Evolutionary conservation across 2,329 filamentous ascomycete species (phyloP).

Genomic region (Xylariaceae sp.): DNA sequence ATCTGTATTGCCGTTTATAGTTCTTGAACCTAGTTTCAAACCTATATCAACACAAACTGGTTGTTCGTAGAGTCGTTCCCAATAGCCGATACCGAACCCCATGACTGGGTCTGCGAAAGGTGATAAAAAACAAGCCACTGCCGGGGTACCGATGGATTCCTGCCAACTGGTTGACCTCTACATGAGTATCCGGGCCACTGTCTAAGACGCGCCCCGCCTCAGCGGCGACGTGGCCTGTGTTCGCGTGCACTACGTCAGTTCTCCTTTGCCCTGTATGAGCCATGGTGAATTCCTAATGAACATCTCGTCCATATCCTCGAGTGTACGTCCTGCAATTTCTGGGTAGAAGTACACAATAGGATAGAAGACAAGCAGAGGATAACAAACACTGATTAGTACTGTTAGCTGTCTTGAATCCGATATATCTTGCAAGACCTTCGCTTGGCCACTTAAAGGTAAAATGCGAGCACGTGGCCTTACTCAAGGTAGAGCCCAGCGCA

Average conservation of each 20-base stretch:
- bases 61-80: too few relatives aligned
- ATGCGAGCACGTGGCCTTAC: conserved; percentile 24
- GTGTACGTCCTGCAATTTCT: conserved; percentile 41
- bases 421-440: too few relatives aligned
- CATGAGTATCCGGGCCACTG: neutral
- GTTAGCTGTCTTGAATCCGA: conserved; percentile 4
- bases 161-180: conserved; percentile 4
- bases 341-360: conserved; percentile 44
- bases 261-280: conserved; percentile 32
- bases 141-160: too few relatives aligned
- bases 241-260: conserved; percentile 34
- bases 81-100: too few relatives aligned
- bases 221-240: conserved; percentile 34
- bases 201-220: conserved; percentile 23
- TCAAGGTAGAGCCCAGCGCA: conserved; percentile 42
- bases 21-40: too few relatives aligned
- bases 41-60: too few relatives aligned
- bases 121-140: neutral
- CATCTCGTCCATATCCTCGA: conserved; percentile 52
- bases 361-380: conserved; percentile 22
- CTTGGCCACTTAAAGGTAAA: too few relatives aligned
- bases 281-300: conserved; percentile 31
- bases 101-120: too few relatives aligned
- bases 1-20: too few relatives aligned
- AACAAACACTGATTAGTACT: conserved; percentile 21